Evolutionary conservation across 345 rosid species (phyloP).

Genomic region (Brassica incana): DNA sequence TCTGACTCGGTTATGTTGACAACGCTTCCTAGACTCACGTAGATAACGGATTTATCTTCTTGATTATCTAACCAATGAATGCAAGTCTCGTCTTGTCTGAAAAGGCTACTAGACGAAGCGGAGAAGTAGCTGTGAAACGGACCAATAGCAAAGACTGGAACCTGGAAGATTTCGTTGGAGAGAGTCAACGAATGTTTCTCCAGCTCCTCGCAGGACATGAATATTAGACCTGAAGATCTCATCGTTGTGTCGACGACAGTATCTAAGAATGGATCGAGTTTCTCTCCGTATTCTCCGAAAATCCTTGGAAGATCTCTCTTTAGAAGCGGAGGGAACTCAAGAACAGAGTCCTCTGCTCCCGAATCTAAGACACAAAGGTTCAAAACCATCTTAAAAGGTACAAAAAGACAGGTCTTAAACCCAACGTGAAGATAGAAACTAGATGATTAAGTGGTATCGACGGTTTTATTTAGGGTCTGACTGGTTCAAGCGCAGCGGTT

Average conservation of each 20-base stretch:
- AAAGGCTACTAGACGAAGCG: slow-evolving; percentile 38
- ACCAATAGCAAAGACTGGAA: slow-evolving; percentile 53
- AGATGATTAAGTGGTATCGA: too few relatives aligned
- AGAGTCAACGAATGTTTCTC: slow-evolving; percentile 52
- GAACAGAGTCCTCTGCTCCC: slow-evolving; percentile 35
- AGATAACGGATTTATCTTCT: slow-evolving; percentile 44
- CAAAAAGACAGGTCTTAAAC: neutral
- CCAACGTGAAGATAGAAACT: neutral
- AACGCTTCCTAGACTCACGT: slow-evolving; percentile 58
- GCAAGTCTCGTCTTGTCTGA: slow-evolving; percentile 44
- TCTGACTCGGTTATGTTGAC: slow-evolving; percentile 37
- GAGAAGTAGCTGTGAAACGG: slow-evolving; percentile 42
- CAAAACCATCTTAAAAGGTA: neutral
- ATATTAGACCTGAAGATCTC: slow-evolving; percentile 49
- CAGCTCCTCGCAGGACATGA: slow-evolving; percentile 67
- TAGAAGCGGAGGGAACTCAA: slow-evolving; percentile 29
- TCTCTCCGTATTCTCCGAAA: slow-evolving; percentile 8
- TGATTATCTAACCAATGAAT: slow-evolving; percentile 54
- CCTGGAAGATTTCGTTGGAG: slow-evolving; percentile 43
- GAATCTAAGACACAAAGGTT: slow-evolving; percentile 21
- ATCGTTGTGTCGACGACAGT: slow-evolving; percentile 3
- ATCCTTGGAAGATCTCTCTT: slow-evolving; percentile 31
- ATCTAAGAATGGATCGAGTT: slow-evolving; percentile 13
- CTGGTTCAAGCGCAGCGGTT: too few relatives aligned
- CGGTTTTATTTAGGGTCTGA: too few relatives aligned